Conservation (phyloP, 1,284 basidiomycete species). For the Malassezia pachydermatis region DNA sequence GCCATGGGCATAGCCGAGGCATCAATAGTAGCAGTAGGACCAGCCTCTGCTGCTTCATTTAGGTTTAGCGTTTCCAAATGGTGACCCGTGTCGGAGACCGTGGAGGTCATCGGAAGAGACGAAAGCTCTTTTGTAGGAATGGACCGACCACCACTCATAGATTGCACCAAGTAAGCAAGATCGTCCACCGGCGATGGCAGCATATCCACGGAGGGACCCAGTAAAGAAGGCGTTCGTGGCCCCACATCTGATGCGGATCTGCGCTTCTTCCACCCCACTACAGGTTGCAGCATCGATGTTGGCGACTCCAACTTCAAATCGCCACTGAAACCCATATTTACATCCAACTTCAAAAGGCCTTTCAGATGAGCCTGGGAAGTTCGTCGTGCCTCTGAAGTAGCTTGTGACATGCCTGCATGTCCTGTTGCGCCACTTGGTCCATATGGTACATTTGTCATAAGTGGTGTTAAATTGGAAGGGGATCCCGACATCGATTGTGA, state of each 20-base stretch:
- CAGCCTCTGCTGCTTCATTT: neutral
- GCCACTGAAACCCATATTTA: conserved; percentile 14
- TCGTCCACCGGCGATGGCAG: conserved; percentile 14
- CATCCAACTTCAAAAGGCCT: conserved; percentile 15
- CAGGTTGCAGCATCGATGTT: conserved; percentile 11
- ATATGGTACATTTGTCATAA: too few species aligned
- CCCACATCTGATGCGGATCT: conserved; percentile 17
- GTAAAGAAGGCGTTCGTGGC: conserved; percentile 14
- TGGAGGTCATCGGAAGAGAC: neutral
- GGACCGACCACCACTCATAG: conserved; percentile 2
- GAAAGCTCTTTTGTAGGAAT: neutral
- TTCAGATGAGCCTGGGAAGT: conserved; percentile 1
- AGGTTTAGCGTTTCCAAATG: conserved; percentile 13
- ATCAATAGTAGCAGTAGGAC: too few species aligned
- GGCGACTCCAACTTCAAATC: conserved; percentile 14
- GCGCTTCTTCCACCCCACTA: conserved; percentile 13
- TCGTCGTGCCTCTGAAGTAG: too few species aligned
- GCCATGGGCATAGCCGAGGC: too few species aligned
- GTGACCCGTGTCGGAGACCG: conserved; percentile 1
- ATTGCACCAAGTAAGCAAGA: conserved; percentile 9
- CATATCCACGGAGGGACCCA: conserved; percentile 5
- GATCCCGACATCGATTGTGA: too few species aligned
- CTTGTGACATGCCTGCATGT: too few species aligned
- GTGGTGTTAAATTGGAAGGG: too few species aligned
- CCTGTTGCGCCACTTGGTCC: too few species aligned